phyloP scores from a whole-genome alignment of 148 eudicot genomes.

The Rhododendron henanense region DNA sequence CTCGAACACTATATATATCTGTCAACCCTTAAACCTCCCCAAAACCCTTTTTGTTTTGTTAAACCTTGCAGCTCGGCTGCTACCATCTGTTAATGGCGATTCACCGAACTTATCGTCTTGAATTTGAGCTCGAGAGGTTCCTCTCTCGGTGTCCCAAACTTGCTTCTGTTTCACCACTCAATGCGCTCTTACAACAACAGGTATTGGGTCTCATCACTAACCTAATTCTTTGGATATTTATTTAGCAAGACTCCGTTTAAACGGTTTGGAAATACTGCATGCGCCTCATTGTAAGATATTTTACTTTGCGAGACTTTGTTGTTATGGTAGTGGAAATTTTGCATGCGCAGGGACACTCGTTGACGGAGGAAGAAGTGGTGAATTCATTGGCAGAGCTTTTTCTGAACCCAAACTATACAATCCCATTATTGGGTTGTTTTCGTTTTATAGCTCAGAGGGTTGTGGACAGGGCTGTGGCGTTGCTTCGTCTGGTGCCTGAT shows the following conservation, averaged over 20 bases:
- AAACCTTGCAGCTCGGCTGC: no score
- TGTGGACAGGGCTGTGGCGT: slow-evolving; percentile 42
- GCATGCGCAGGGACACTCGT: slow-evolving; percentile 38
- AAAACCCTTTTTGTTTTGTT: no score
- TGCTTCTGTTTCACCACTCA: slow-evolving; percentile 17
- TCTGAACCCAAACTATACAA: slow-evolving; percentile 72
- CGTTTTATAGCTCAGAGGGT: slow-evolving; percentile 58
- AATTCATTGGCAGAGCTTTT: slow-evolving; percentile 52
- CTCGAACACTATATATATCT: no score
- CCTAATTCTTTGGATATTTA: no score
- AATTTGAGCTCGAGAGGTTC: slow-evolving; percentile 52
- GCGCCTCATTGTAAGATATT: no score
- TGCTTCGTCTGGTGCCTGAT: slow-evolving; percentile 50
- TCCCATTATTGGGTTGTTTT: slow-evolving; percentile 76
- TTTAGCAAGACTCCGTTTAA: no score
- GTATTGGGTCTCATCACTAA: slow-evolving; percentile 24
- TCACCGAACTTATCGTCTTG: slow-evolving; percentile 43
- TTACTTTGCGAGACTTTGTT: not conserved
- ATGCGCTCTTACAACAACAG: slow-evolving; percentile 30
- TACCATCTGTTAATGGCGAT: slow-evolving; percentile 22
- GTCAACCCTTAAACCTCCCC: no score
- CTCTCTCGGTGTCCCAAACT: slow-evolving; percentile 61
- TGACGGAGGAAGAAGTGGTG: slow-evolving; percentile 65
- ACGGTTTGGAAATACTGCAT: no score
- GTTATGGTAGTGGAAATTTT: not conserved